Evolutionary conservation across 2,329 filamentous ascomycete genomes (phyloP).

Genomic region (Orbilia blumenaviensis): DNA sequence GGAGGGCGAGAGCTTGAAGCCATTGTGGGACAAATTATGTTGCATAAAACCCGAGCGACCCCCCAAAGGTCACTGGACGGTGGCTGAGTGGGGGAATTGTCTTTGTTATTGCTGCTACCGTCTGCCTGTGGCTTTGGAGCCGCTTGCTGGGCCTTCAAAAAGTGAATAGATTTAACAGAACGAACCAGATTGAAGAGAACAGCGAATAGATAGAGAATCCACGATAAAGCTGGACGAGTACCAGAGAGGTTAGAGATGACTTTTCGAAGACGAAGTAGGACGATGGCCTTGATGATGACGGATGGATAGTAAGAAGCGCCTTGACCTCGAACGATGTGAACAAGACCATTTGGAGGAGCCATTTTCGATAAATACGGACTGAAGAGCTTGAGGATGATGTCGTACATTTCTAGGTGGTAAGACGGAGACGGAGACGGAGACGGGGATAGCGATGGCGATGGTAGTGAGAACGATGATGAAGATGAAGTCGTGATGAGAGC

Average conservation of each 20-base stretch:
- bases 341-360: neutral
- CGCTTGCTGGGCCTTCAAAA: neutral
- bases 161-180: neutral
- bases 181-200: constrained; percentile 17
- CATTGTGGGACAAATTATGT: constrained; percentile 19
- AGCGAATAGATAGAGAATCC: constrained; percentile 1
- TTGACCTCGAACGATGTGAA: constrained; percentile 14
- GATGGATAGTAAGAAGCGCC: neutral
- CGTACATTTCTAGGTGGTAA: no score
- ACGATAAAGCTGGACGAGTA: neutral
- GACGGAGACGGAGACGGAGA: neutral
- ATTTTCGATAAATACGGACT: neutral
- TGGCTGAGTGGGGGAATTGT: neutral
- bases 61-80: neutral
- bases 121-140: neutral
- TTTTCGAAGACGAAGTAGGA: constrained; percentile 18
- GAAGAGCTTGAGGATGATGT: no score
- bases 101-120: constrained; percentile 9
- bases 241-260: neutral
- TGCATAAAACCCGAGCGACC: neutral
- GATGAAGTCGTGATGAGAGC: constrained; percentile 12
- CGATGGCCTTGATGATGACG: neutral
- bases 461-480: neutral
- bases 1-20: neutral
- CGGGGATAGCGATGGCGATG: neutral